Evolutionary conservation across 148 eudicot genomes (phyloP), one percentile per base, ranked within the genome.

Genomic region (Rhododendron vialii): DNA sequence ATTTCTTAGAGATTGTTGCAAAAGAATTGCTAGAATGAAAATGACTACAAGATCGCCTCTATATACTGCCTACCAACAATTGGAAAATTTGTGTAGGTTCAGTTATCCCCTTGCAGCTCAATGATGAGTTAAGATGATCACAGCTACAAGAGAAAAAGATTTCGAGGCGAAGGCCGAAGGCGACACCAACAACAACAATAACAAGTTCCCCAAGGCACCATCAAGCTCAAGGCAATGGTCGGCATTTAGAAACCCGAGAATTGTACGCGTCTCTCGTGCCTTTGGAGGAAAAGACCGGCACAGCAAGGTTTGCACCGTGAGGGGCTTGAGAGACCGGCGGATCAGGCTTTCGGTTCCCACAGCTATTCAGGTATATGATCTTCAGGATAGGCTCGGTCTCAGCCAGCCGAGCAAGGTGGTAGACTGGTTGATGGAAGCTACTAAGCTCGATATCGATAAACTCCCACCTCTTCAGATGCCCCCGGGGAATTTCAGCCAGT

Each of bases 271-370:
- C 2, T 92, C 98, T 0, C 91, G 94, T 2, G 86, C 91, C 13
- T 93, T 92, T 82, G 98, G 98, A 78, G 98, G 98, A 3, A 95
- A 95, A 89, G 98, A 95, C 45, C 87, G 98, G 24, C 98, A 95
- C 53, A 95, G 98, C 88, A 95, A 95, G 82, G 98, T 95, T 14
- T 92, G 93, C 80, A 95, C 98, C 24, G 87, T 95, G 47, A 91
- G 92, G 48, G 98, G 98, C 41, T 85, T 95, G 38, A 89, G 95
- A 82, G 98, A 95, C 87, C 83, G 98, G 33, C 85, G 98, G 71
- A 94, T 95, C 47, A 86, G 98, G 87, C 93, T 95, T 4, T 95
- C 98, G 0, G 96, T 94, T 2, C 94, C 94, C 5, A 93, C 98
- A 1, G 98, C 98, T 17, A 90, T 95, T 83, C 96, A 95, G 63